Evolutionary conservation across 2,329 filamentous ascomycete species (phyloP), one percentile per base, ranked within the genome.

Genomic region (Fusarium neocosmosporiellum): DNA sequence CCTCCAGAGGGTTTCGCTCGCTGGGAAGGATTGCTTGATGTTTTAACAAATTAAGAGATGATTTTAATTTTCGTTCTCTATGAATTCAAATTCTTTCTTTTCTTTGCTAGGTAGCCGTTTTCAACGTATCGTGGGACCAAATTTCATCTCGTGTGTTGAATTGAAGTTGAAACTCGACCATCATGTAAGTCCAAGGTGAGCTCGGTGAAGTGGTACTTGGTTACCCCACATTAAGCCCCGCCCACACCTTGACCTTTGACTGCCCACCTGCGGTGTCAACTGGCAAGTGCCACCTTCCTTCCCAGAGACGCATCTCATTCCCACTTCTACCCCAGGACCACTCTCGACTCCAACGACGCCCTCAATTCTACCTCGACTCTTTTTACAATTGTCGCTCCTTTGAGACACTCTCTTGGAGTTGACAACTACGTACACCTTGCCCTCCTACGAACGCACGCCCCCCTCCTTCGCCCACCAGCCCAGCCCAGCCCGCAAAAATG

Each of bases 401-500:
- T 14, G 3, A 50, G 18, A 31, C 20, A 29, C 18, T 14, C 18
- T n/a, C 27, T 53, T 53, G 27, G 27, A 31, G 46, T n/a, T 20
- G 46, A 53, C 27, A 6, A 6, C 34, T 37, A 41, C 34, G 27
- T 27, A 57, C 34, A 18, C 27, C 20, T 10, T 34, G 7, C 27
- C 43, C 36, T 34, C 20, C 34, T 43, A 63, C 63, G 63, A 48
- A 67, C 66, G 22, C 16, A 18, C 36, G 36, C 14, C 20, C 4
- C 41, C 41, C 62, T 67, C 58, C 54, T 54, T 59, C 58, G 34
- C 27, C 37, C 53, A 70, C 54, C 41, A 43, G 20, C 20, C 13
- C 33, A 36, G 14, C 34, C 14, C 31, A 71, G 67, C 33, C 55
- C 24, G 67, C 61, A 72, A 74, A 72, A 74, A 96, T 97, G 94